These are phyloP conservation scores for Xanthoceras sorbifolium DNA, from an alignment of 345 rosid species.

Conservation along the genomic window DNA sequence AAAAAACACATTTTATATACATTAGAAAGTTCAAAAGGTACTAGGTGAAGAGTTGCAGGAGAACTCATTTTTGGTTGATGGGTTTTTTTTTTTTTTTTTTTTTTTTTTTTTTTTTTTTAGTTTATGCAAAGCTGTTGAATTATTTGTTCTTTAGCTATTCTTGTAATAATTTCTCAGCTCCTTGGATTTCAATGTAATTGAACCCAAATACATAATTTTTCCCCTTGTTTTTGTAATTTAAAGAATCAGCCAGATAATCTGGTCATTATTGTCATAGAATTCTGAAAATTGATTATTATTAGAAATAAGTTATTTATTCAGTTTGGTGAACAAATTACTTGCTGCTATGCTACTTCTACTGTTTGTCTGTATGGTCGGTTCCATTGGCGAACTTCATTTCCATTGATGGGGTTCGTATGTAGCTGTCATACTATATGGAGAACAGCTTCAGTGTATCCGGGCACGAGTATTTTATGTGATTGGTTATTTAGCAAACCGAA, in stretches of 20 bases:
- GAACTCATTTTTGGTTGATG: conserved; percentile 43
- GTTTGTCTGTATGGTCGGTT: background rate
- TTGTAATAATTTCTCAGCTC: conserved; percentile 42
- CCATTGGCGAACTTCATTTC: background rate
- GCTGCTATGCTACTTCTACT: background rate
- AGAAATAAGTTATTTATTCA: background rate
- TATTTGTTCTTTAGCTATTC: conserved; percentile 33
- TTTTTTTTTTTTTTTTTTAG: conserved; percentile 16
- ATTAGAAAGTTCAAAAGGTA: conserved; percentile 29
- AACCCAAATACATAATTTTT: conserved; percentile 7
- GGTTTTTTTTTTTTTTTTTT: conserved; percentile 19
- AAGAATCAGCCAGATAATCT: conserved; percentile 12
- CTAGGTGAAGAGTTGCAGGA: conserved; percentile 33
- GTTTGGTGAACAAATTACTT: background rate
- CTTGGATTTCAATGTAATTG: conserved; percentile 20
- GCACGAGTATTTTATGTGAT: too few relatives aligned
- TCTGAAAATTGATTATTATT: background rate
- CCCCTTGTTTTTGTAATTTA: conserved; percentile 15
- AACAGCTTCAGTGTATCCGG: too few relatives aligned
- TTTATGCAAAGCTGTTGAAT: conserved; percentile 34
- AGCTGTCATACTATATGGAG: too few relatives aligned
- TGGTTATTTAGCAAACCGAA: too few relatives aligned
- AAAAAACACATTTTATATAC: conserved; percentile 41
- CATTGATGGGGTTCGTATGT: too few relatives aligned
- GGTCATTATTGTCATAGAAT: conserved; percentile 5